Evolutionary conservation across 2,329 filamentous ascomycete genomes (phyloP), one percentile per base, ranked within the genome.

Genomic region (Corynespora cassiicola): DNA sequence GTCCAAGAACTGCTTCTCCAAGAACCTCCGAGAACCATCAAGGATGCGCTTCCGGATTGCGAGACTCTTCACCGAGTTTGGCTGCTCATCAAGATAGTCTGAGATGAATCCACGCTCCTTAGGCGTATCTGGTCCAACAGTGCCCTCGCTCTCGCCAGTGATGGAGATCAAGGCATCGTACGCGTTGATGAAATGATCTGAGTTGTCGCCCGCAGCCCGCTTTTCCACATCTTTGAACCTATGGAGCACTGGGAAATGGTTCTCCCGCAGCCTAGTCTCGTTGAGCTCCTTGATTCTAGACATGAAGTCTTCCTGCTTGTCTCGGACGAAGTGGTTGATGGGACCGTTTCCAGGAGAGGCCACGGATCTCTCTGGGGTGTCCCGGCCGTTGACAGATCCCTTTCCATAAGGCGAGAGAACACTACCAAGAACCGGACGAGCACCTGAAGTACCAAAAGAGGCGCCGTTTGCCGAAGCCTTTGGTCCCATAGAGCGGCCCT

Each of bases 371-470:
- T 82, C 78, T 37, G 84, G 79, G 7, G 87, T 76, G 52, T 92
- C 87, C 11, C 84, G 79, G 18, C 56, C 56, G 47, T 90, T 82
- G 11, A 74, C 69, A 20, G 72, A 68, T 29, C 78, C 73, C 20
- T 86, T 84, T 41, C 87, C 58, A 9, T 90, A 84, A 17, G 50
- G 45, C 8, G 52, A 56, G 28, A 47, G 43, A 14, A 52, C 46
- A 26, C 85, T 84, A 30, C 92, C 92, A 64, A 97, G 94, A 36
- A 96, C 87, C 7, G 92, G 96, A 55, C 86, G 85, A 57, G 95
- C 75, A 34, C 77, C 82, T 9, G 89, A 89, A 45, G 82, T 77
- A 21, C 84, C 85, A 64, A 85, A 87, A 3, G 70, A 68, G 33
- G 65, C 58, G 19, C 58, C 58, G 16, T 63, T 59, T 15, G 53